phyloP scores from a whole-genome alignment of 257 asterid species.

The Plectranthus barbatus region DNA sequence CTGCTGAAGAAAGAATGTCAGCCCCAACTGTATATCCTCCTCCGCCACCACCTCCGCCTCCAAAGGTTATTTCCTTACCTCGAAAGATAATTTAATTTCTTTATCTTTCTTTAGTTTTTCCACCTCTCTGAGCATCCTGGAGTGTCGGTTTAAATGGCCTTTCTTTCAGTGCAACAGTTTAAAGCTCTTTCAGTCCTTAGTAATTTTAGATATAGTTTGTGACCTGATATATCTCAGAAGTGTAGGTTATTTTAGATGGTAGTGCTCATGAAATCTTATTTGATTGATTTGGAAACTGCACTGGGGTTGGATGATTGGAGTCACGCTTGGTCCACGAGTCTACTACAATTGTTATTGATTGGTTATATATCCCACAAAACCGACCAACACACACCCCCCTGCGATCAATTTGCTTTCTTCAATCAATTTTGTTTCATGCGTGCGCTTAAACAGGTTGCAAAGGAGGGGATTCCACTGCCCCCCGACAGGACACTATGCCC shows the following conservation, averaged over 20 bases:
- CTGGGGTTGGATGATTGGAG: too few species aligned
- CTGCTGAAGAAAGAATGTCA: conserved; percentile 97
- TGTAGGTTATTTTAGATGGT: too few species aligned
- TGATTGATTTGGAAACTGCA: too few species aligned
- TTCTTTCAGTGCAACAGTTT: too few species aligned
- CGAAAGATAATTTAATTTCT: background rate
- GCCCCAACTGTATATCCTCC: conserved; percentile 98
- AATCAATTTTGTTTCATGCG: background rate
- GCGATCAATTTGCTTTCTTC: background rate
- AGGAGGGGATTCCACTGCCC: conserved; percentile 90
- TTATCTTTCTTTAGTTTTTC: background rate
- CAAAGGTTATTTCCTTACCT: conserved; percentile 49
- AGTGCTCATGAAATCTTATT: too few species aligned
- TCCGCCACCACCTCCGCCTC: conserved; percentile 96
- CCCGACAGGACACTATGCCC: conserved; percentile 74
- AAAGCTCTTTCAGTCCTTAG: background rate
- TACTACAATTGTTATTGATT: too few species aligned
- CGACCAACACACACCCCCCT: background rate
- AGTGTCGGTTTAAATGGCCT: background rate
- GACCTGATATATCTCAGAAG: too few species aligned
- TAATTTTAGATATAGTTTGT: too few species aligned
- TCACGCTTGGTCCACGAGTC: too few species aligned
- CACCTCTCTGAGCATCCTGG: background rate
- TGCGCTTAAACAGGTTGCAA: conserved; percentile 53
- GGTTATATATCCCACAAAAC: background rate